Percentiles rank a stretch among this genome's conserved stretches.
Evolutionary conservation across 164 flowering plant species (phyloP).

Genomic region (Paratinospora sagittata): DNA sequence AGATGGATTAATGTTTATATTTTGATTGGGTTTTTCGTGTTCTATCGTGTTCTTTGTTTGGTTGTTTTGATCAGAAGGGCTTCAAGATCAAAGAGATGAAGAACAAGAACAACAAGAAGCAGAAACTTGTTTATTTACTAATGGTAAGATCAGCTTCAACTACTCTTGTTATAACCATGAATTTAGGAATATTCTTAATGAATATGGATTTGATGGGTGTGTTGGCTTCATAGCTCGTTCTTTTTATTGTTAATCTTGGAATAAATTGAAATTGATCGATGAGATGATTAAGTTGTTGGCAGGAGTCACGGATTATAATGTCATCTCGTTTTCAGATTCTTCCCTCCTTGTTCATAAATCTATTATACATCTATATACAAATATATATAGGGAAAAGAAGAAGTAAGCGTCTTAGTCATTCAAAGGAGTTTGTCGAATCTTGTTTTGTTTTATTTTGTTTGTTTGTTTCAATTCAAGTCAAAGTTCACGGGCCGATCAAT

Average conservation of each 20-base stretch:
- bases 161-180: neutral
- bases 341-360: too few species aligned
- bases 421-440: slow-evolving; percentile 2
- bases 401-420: neutral
- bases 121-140: too few species aligned
- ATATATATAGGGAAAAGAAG: neutral
- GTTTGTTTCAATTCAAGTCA: neutral
- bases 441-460: slow-evolving; percentile 11
- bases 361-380: too few species aligned
- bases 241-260: neutral
- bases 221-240: neutral
- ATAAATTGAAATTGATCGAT: neutral
- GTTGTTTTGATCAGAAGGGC: slow-evolving; percentile 67
- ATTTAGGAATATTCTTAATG: too few species aligned
- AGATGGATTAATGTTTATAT: too few species aligned
- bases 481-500: too few species aligned
- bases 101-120: slow-evolving; percentile 61
- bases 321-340: too few species aligned
- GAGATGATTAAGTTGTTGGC: too few species aligned
- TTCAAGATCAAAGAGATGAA: too few species aligned
- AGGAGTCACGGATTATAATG: too few species aligned
- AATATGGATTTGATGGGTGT: too few species aligned
- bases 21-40: slow-evolving; percentile 69
- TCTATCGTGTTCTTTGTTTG: slow-evolving; percentile 75
- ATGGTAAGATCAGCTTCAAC: too few species aligned